phyloP scores from a whole-genome alignment of 2,329 filamentous ascomycete genomes.

The Alternaria sp. region DNA sequence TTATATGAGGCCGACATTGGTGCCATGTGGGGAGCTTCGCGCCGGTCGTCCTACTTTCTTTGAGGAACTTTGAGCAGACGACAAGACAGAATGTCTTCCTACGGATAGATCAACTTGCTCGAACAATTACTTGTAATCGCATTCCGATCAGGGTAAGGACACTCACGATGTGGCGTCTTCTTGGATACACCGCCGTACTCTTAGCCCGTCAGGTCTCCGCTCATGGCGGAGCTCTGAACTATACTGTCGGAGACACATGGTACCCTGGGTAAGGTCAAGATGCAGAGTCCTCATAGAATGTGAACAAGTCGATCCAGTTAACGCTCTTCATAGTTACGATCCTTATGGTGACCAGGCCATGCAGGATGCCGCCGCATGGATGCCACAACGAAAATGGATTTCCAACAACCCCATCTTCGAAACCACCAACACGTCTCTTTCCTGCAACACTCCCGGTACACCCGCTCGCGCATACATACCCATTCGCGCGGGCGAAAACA shows the following conservation, averaged over 20 bases:
- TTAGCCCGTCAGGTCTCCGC: slow-evolving; percentile 20
- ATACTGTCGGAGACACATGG: slow-evolving; percentile 40
- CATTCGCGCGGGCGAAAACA: slow-evolving; percentile 31
- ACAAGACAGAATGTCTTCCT: not conserved
- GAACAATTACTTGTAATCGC: not conserved
- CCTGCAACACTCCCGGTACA: slow-evolving; percentile 38
- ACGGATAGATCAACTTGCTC: not conserved
- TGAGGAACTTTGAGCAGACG: not conserved
- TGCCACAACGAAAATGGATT: slow-evolving; percentile 40
- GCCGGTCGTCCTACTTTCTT: not conserved
- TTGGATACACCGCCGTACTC: slow-evolving; percentile 7
- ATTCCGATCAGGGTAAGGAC: not conserved
- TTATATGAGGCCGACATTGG: not conserved
- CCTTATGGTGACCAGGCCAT: slow-evolving; percentile 26
- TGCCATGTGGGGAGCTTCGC: not conserved
- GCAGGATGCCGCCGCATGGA: slow-evolving; percentile 30
- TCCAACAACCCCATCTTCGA: slow-evolving; percentile 38
- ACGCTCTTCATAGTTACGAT: slow-evolving; percentile 28
- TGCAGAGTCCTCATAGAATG: not conserved
- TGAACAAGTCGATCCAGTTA: not conserved
- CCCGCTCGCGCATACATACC: slow-evolving; percentile 34
- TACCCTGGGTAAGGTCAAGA: slow-evolving; percentile 32
- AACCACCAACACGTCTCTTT: slow-evolving; percentile 26
- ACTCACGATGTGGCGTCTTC: slow-evolving; percentile 18
- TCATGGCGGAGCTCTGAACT: slow-evolving; percentile 38